Evolutionary conservation across 768 basidiomycete genomes (phyloP), one percentile per base, ranked within the genome.

Genomic region (Pisolithus microcarpus): DNA sequence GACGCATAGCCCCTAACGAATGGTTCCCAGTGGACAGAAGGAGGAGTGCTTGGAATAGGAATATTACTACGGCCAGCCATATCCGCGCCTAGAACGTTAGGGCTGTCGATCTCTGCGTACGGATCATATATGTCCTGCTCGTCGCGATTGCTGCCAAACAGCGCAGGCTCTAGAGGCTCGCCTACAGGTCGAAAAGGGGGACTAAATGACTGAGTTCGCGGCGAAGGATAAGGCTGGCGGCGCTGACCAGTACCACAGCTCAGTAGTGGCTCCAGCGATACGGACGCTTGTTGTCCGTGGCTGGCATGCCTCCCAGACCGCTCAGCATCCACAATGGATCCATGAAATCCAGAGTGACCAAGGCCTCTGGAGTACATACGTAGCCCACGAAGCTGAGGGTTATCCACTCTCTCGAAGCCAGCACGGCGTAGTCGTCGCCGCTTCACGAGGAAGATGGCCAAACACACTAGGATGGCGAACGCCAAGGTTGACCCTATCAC

Each of bases 251-350:
- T 57, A 49, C 23, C 43, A 13, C 4, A 51, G 10, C 11, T 34
- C 47, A n/a, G 52, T 34, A 66, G 57, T 11, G 66, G 60, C 15
- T 68, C 60, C 7, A 48, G 46, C 0, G 60, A 64, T 13, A 55
- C 23, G 9, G 64, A 65, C 30, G 45, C 52, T 6, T 43, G 56
- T 31, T 56, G 51, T 0, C 50, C 44, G 31, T 55, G 64, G 43
- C 18, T 43, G 18, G 34, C 4, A 36, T 50, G 38, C 16, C 15
- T 13, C 2, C 16, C 44, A n/a, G 7, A 26, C 43, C 13, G 31
- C 31, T 34, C 31, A 34, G 11, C 31, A 5, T 43, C 42, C 23
- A 11, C 8, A 26, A 9, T 43, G 11, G 31, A 10, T 34, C 31
- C 10, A 34, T 10, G 11, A 34, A 34, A 10, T 3, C 31, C 10